phyloP scores from a whole-genome alignment of 2,329 filamentous ascomycete genomes.

The Cladosporium phlei region DNA sequence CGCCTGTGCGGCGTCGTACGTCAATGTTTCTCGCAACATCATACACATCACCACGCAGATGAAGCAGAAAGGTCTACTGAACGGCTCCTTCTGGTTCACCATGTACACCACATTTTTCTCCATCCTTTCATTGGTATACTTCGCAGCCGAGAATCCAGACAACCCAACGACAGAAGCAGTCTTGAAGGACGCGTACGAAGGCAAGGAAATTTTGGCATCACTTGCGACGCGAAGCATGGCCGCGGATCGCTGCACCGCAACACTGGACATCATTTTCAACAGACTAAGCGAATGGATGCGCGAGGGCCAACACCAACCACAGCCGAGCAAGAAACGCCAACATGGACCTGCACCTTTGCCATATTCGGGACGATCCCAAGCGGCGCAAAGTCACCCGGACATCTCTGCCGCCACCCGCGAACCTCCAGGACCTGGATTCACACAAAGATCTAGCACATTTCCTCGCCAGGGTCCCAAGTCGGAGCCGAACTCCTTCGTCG shows the following conservation, averaged over 20 bases:
- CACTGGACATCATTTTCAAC: conserved; percentile 76
- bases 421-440: conserved; percentile 8
- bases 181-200: conserved; percentile 76
- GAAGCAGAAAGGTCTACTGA: conserved; percentile 67
- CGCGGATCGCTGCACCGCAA: conserved; percentile 76
- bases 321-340: conserved; percentile 47
- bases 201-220: conserved; percentile 73
- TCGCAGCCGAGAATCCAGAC: conserved; percentile 73
- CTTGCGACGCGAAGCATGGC: conserved; percentile 81
- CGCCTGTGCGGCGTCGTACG: conserved; percentile 65
- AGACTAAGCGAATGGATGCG: conserved; percentile 62
- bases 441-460: conserved; percentile 26
- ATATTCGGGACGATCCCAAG: not conserved
- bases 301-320: conserved; percentile 40
- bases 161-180: conserved; percentile 72
- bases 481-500: conserved; percentile 9
- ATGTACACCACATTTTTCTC: conserved; percentile 81
- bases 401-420: conserved; percentile 17
- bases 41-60: conserved; percentile 76
- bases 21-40: conserved; percentile 66
- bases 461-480: conserved; percentile 18
- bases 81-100: conserved; percentile 81
- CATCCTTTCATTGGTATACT: conserved; percentile 73
- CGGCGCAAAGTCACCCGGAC: conserved; percentile 25
- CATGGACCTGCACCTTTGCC: not conserved